These are phyloP conservation scores for Cytospora leucostoma DNA, from an alignment of 2,329 filamentous ascomycete genomes.

Conservation along the genomic window DNA sequence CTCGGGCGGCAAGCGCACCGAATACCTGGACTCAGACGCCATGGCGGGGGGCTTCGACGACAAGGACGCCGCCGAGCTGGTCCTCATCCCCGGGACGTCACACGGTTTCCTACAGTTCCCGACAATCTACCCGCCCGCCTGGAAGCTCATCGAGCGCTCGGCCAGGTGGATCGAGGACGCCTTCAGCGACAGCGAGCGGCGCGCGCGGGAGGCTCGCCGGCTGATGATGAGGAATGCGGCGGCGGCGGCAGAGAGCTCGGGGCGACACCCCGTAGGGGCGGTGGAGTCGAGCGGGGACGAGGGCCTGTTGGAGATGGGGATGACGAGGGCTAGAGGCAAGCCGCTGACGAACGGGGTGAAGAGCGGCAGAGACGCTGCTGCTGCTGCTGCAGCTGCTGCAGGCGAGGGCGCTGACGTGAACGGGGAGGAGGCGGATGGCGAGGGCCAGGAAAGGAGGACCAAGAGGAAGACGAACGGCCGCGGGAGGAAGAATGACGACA, in stretches of 20 bases:
- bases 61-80: slow-evolving; percentile 76
- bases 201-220: slow-evolving; percentile 37
- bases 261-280: slow-evolving; percentile 51
- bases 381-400: slow-evolving; percentile 28
- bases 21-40: slow-evolving; percentile 48
- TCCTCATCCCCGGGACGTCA: slow-evolving; percentile 82
- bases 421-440: slow-evolving; percentile 32
- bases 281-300: slow-evolving; percentile 75
- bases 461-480: slow-evolving; percentile 36
- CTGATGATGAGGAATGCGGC: slow-evolving; percentile 24
- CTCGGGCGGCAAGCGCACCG: slow-evolving; percentile 54
- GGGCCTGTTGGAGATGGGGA: slow-evolving; percentile 85
- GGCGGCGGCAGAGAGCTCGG: slow-evolving; percentile 28
- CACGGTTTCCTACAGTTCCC: slow-evolving; percentile 96
- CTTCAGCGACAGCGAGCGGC: slow-evolving; percentile 58
- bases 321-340: slow-evolving; percentile 50
- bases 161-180: slow-evolving; percentile 80
- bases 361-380: slow-evolving; percentile 31
- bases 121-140: slow-evolving; percentile 82
- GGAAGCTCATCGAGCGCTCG: slow-evolving; percentile 81
- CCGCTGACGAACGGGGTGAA: slow-evolving; percentile 26
- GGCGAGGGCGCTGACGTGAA: slow-evolving; percentile 26
- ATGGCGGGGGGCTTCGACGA: slow-evolving; percentile 63
- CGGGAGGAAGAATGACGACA: slow-evolving; percentile 35
- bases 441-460: slow-evolving; percentile 30